Evolutionary conservation across 2,329 filamentous ascomycete species (phyloP).

Genomic region (Neoarthrinium moseri): DNA sequence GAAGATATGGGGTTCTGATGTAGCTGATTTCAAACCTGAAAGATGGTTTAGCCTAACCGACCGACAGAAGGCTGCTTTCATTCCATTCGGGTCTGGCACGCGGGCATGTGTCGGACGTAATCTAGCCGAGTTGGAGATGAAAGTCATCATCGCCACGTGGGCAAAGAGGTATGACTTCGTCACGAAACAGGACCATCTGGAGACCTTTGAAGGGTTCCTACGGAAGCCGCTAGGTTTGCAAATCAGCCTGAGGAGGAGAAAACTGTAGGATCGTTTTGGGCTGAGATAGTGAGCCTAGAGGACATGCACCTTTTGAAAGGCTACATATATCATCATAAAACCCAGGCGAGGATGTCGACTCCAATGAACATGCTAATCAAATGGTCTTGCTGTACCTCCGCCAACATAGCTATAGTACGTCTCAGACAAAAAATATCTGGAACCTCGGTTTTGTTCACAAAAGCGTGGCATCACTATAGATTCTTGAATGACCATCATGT

Average conservation of each 20-base stretch:
- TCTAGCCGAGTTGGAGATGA: constrained; percentile 86
- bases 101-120: constrained; percentile 74
- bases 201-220: constrained; percentile 78
- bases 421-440: no score
- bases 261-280: no score
- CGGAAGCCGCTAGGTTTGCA: constrained; percentile 72
- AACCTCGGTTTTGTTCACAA: no score
- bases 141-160: constrained; percentile 72
- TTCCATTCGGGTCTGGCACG: constrained; percentile 72
- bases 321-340: no score
- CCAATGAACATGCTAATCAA: no score
- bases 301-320: no score
- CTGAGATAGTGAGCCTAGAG: no score
- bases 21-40: constrained; percentile 71
- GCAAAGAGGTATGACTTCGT: constrained; percentile 47
- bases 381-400: no score
- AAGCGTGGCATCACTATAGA: no score
- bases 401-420: no score
- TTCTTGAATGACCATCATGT: no score
- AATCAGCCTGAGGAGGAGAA: constrained; percentile 58
- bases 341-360: no score
- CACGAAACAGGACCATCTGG: constrained; percentile 59
- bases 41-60: constrained; percentile 65
- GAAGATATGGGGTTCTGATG: constrained; percentile 71
- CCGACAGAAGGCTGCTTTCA: constrained; percentile 71